Evolutionary conservation across 768 basidiomycete species (phyloP), one percentile per base, ranked within the genome.

Genomic region (Calocybe cyanea): DNA sequence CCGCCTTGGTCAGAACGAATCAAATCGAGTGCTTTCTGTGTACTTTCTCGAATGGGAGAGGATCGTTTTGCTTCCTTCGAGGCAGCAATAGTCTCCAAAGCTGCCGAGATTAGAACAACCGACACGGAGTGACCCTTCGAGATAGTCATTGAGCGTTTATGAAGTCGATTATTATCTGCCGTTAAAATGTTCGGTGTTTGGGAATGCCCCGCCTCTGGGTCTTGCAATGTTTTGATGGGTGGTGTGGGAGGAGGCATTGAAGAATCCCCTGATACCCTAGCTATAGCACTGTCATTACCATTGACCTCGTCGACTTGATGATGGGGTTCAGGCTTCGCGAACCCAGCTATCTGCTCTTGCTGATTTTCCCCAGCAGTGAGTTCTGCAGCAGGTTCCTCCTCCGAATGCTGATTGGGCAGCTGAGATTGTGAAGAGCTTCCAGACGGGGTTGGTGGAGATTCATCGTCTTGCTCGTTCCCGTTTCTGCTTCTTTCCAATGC

Each of bases 41-140:
- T 83, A 52, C 85, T 86, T 33, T 93, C 90, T n/a, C 79, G 80
- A 36, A 96, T 76, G n/a, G 85, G 80, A 3, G 70, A 64, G 5
- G 87, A 92, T 25, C 87, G 81, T 52, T 83, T 91, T 11, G 92
- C 92, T 60, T 95, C 93, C 59, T 86, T 88, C 0, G 93, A 95
- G 10, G 85, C 70, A 30, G 85, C 80, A 60, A 96, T 93, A 7
- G 80, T 81, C 59, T 95, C 90, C 49, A 96, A 66, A 3, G 93
- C 92, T 10, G 89, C 85, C 4, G 86, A 76, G 52, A 92, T 87
- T 41, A 92, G 74, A 18, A 90, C 85, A 34, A 83, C 76, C 2
- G 88, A 91, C 33, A 91, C 85, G 7, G 77, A 82, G 55, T 80
- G 75, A 5, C 88, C 87, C 59, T 73, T 79, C 50, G 80, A 79